Evolutionary conservation across 495 filamentous ascomycete species (phyloP), one percentile per base, ranked within the genome.

Genomic region (Tuber borchii): DNA sequence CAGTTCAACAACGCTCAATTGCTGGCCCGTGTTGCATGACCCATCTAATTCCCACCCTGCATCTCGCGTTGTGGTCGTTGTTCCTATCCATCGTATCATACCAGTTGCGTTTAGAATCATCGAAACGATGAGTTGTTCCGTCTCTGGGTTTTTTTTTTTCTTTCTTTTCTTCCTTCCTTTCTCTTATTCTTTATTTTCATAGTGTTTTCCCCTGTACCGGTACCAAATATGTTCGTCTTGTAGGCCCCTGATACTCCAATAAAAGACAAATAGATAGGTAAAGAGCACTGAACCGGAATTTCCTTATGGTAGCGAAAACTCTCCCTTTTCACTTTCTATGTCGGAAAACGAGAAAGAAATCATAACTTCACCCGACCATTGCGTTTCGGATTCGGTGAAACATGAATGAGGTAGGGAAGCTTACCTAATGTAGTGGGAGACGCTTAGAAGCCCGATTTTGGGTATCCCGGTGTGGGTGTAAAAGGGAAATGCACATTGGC

Each of bases 21-120:
- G 78, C 77, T 79, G 76, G 78, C 78, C 78, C 78, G 78, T 70
- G 78, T 75, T 76, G 78, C 78, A 79, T 79, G 72, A 65, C 56
- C 76, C 78, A 79, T 79, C 78, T 79, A 79, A 79, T 79, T 79
- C 78, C 78, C 70, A 79, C 78, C 78, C 78, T 79, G 78, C 78
- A 79, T 79, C 78, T 79, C 78, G 56, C 78, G 73, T 79, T 75
- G 78, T 79, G 72, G 78, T 79, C 78, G 78, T 79, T 79, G 78
- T 79, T 76, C 78, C 78, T 77, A 79, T 79, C 77, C 77, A 79
- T 79, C 78, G 78, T 79, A 79, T 79, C 78, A 79, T 79, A 79
- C 78, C 71, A 71, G 78, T 79, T 51, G 78, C 46, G 77, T 79
- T 79, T 77, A 71, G 78, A 79, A 79, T 79, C 74, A 79, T 69